Base-by-base conservation (phyloP, 352 stramenopile species). In the Phytophthora fragariae region DNA sequence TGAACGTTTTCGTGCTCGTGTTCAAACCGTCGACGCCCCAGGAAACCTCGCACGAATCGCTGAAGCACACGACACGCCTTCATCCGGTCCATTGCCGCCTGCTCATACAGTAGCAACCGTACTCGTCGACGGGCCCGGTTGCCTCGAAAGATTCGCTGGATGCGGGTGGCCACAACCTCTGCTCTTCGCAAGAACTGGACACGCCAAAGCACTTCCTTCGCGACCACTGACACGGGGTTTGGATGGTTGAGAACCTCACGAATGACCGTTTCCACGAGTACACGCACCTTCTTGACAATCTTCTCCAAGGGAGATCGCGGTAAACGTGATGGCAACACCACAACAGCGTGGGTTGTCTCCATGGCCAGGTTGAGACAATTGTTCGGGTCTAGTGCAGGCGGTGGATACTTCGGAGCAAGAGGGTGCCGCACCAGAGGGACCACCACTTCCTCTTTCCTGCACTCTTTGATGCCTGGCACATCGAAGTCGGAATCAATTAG, bases 141-240 rank as follows among this genome's bases (percentile, higher is more conserved):
- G 2, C 88, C 86, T 41, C 88, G 78, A 58, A 89, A 93, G 39
- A 93, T 88, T 1, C 80, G 63, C 52, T 94, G 86, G 31, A 94
- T 88, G 9, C 84, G 77, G 1, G 60, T 89, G 1, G 83, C 82
- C 12, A 93, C 85, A 7, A 91, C 72, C 2, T 68, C 55, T 8
- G 78, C 84, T 61, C 85, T 77, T 10, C 86, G 78, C 2, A 80
- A 8, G 44, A 90, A 93, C 53, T 92, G 85, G 14, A 94, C 17
- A 19, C 75, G 83, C 86, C 88, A 94, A 21, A 88, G 49, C 0
- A 68, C 60, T 14, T 91, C 82, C 55, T 89, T 91, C n/a, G 92
- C 24, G 10, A 80, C 33, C 5, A 65, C 55, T 15, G 84, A 88
- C 1, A 85, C 56, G 3, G 73, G 69, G 35, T 92, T 90, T 1